Percentiles rank a stretch among this genome's conserved stretches.
These are phyloP conservation scores for Hypoxylon rubiginosum DNA, from an alignment of 2,329 filamentous ascomycete species.

Conservation along the genomic window DNA sequence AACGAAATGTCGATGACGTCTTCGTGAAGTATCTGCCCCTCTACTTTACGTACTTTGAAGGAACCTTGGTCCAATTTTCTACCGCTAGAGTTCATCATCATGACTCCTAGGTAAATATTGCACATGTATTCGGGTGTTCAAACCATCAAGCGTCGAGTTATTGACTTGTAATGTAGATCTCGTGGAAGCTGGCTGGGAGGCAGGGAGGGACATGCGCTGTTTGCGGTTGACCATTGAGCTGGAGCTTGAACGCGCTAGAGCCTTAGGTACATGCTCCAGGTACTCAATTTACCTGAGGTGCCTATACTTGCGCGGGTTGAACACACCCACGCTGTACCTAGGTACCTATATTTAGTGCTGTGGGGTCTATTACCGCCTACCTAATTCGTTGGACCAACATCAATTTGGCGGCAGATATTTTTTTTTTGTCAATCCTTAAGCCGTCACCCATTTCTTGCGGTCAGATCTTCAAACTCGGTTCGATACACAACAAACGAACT, in stretches of 20 bases:
- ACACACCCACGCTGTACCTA: too few species aligned
- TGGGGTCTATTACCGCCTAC: conserved; percentile 50
- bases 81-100: background rate
- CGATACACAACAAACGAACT: background rate
- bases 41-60: background rate
- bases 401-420: conserved; percentile 45
- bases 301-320: too few species aligned
- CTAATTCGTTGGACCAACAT: conserved; percentile 26
- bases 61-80: background rate
- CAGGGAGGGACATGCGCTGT: background rate
- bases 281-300: background rate
- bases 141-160: background rate
- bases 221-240: too few species aligned
- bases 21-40: conserved; percentile 14
- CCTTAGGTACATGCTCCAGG: background rate
- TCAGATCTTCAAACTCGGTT: conserved; percentile 10
- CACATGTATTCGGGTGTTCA: background rate
- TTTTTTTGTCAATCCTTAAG: conserved; percentile 31
- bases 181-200: background rate
- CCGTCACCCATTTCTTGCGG: conserved; percentile 19
- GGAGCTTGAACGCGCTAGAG: background rate
- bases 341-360: conserved; percentile 16
- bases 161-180: background rate
- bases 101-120: background rate
- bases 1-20: conserved; percentile 26